Base-by-base conservation (phyloP, 768 basidiomycete species). In the Stropharia rugosoannulata region DNA sequence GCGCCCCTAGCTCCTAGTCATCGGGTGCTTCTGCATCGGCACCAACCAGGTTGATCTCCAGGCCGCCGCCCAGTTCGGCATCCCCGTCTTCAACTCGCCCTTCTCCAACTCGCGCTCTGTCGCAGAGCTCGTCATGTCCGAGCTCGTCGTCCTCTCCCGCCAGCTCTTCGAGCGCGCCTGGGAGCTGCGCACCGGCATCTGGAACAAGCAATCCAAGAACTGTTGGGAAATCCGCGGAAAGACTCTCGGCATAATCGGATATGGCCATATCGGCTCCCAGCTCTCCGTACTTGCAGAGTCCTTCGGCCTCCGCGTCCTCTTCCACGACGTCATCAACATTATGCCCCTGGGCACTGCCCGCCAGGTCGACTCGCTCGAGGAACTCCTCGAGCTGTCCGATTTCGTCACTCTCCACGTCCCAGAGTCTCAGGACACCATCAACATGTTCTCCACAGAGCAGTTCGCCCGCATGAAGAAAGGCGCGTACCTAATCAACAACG, bases 1-100 rank as follows among this genome's bases (percentile, higher is more conserved):
- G 49, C 43, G 43, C 49, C 25, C 12, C 9, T 66, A 99, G 95
- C 89, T 99, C 44, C 82, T 98, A 11, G 92, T 88, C 66, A 93
- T 98, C 59, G 96, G 97, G 10, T 99, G 97, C 72, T 99, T 99
- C 82, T 99, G 97, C 75, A 99, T 99, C 61, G 97, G 97, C 49
- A 95, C 93, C 51, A 98, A 98, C 73, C 97, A 98, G 72, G 97
- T 98, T 61, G 95, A 98, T 68, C 86, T 99, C 44, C 57, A 68
- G 48, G 85, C 89, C 2, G 94, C 95, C 22, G 85, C 89, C 36
- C 83, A 84, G 51, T 85, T 90, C 50, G 97, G 97, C 56, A 90
- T 99, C 61, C 93, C 96, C 27, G 96, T 99, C 53, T 99, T 99
- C 81, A 99, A 99, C 73, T 98, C 97, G 5, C 97, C 97, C 36